phyloP scores from a whole-genome alignment of 73 alveolate species.

The Tetrahymena borealis region DNA sequence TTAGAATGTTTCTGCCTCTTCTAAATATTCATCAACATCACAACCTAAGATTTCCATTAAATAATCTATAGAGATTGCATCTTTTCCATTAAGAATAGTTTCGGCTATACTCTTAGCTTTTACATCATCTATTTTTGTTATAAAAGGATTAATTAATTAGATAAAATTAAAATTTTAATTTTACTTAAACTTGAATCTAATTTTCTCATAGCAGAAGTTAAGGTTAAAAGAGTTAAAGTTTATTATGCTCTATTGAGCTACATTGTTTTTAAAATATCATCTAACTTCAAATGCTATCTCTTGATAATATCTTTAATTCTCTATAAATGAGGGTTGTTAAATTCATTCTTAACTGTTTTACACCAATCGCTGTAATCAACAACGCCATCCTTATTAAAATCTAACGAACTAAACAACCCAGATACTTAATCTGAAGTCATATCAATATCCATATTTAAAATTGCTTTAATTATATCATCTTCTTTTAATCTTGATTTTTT shows the following conservation, averaged over 20 bases:
- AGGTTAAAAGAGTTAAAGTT: background rate
- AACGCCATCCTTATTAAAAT: background rate
- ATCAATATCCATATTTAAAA: background rate
- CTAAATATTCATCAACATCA: background rate
- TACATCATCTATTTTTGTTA: background rate
- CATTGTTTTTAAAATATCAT: background rate
- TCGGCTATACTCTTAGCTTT: background rate
- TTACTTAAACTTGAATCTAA: background rate
- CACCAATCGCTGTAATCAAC: background rate
- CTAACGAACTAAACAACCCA: background rate
- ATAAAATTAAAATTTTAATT: background rate
- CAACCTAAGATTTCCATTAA: background rate
- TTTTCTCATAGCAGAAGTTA: background rate
- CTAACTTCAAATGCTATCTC: background rate
- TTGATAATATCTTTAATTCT: background rate
- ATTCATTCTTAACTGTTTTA: background rate
- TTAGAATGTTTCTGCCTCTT: background rate
- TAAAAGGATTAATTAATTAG: background rate
- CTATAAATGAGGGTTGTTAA: background rate
- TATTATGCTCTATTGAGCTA: background rate
- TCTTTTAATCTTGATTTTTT: background rate
- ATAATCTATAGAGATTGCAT: background rate
- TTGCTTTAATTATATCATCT: background rate
- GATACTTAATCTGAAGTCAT: background rate
- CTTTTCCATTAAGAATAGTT: background rate